A percentile compares a stretch with the other conserved stretches of the same genome.
Evolutionary conservation across 106 monocot species (phyloP).

Genomic region (Allium cepa): DNA sequence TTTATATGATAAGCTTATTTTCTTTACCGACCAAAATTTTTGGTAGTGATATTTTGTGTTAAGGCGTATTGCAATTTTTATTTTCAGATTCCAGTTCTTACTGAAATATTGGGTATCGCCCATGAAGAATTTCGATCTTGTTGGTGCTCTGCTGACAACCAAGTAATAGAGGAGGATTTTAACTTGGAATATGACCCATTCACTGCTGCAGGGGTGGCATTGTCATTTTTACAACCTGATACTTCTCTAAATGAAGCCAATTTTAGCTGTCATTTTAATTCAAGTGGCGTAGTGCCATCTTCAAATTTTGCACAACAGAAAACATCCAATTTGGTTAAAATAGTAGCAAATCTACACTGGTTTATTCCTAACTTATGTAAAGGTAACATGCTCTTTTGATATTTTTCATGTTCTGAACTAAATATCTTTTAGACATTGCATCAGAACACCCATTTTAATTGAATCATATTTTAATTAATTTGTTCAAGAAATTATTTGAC

Average conservation of each 20-base stretch:
- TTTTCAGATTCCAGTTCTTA: slow-evolving; percentile 69
- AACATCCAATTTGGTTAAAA: slow-evolving; percentile 86
- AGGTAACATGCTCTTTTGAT: slow-evolving; percentile 32
- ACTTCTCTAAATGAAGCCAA: slow-evolving; percentile 16
- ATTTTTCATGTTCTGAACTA: not conserved
- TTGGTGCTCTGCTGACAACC: slow-evolving; percentile 74
- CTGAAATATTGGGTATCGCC: slow-evolving; percentile 67
- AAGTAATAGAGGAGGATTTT: slow-evolving; percentile 70
- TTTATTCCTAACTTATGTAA: slow-evolving; percentile 91
- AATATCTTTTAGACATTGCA: no score
- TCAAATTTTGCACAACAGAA: slow-evolving; percentile 74
- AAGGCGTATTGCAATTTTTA: not conserved
- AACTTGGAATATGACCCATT: slow-evolving; percentile 87
- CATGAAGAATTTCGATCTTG: slow-evolving; percentile 62
- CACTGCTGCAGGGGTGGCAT: slow-evolving; percentile 50
- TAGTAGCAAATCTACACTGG: slow-evolving; percentile 94
- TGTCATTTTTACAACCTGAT: slow-evolving; percentile 21
- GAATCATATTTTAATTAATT: no score
- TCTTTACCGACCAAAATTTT: not conserved
- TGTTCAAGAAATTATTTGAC: no score
- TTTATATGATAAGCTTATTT: not conserved
- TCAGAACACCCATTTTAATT: no score
- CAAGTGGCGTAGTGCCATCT: slow-evolving; percentile 29
- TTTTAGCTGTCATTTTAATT: slow-evolving; percentile 35
- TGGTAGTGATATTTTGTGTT: no score